Base-by-base conservation (phyloP, 805 yeast species). In the Wickerhamomyces silvicola region DNA sequence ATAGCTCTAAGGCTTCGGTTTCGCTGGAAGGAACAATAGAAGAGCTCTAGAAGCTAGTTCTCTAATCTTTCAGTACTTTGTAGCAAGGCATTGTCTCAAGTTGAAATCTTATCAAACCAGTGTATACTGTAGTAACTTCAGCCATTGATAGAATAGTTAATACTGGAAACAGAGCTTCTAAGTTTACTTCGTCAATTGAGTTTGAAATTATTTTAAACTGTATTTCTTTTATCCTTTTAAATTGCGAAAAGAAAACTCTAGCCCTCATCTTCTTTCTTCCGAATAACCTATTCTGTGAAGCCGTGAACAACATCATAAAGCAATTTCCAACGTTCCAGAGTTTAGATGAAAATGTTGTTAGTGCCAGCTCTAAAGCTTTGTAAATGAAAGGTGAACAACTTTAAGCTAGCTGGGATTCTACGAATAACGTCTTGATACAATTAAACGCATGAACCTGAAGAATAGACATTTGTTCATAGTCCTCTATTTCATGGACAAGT, bases 401-500 rank as follows among this genome's bases (percentile, higher is more conserved):
- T 2, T 61, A 67, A 0, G 85, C 60, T n/a, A 92, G 58, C 15
- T 70, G 61, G 0, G 88, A 67, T 36, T 88, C 97, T 15, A 70
- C 70, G 42, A 87, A 78, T 2, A 90, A 64, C 2, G 79, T 79
- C 41, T 73, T 76, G 35, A 92, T 72, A 51, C 94, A 81, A 50
- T 90, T 90, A 50, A 85, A 77, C 0, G 97, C 97, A 59, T 90
- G 94, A 0, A 90, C 95, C 50, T 88, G 97, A 0, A 97, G 92
- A 11, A 87, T 64, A 48, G 84, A 94, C 39, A 75, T 66, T 35
- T 71, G 78, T 19, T 66, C 68, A 30, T 60, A 60, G 25, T 67
- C 77, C 10, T 66, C 72, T 23, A 64, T 56, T 18, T 61, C 63
- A 10, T 53, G 56, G 4, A 71, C 62, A 0, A 81, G 77, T 6